Percentiles rank a stretch among this genome's conserved stretches.
Conservation (phyloP, 805 yeast species). For the Spathaspora girioi region DNA sequence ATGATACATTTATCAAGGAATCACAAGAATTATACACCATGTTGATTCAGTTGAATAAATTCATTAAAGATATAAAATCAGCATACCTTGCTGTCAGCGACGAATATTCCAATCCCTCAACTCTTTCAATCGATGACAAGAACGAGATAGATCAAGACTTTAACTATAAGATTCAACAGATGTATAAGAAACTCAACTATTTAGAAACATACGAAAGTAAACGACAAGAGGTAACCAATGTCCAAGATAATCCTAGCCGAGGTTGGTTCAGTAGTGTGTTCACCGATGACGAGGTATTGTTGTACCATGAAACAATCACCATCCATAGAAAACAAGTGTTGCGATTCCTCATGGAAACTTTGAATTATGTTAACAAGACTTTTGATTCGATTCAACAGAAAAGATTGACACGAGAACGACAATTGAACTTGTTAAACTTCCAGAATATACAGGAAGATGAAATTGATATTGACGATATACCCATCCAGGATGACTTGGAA, state of each 20-base stretch:
- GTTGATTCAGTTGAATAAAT: slow-evolving; percentile 27
- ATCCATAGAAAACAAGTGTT: slow-evolving; percentile 48
- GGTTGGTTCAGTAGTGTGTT: slow-evolving; percentile 14
- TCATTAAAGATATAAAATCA: slow-evolving; percentile 23
- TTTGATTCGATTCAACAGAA: slow-evolving; percentile 50
- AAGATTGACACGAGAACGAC: slow-evolving; percentile 40
- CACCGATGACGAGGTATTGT: slow-evolving; percentile 27
- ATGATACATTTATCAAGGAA: slow-evolving; percentile 42
- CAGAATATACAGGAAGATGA: slow-evolving; percentile 38
- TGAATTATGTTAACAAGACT: slow-evolving; percentile 38
- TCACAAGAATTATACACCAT: slow-evolving; percentile 30
- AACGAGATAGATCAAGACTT: slow-evolving; percentile 55
- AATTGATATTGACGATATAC: slow-evolving; percentile 9
- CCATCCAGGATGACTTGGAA: not conserved
- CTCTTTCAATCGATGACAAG: slow-evolving; percentile 45
- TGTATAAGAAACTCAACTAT: slow-evolving; percentile 47
- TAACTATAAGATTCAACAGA: slow-evolving; percentile 47
- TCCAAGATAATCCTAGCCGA: slow-evolving; percentile 8
- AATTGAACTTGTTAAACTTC: slow-evolving; percentile 33
- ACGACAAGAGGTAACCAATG: slow-evolving; percentile 25
- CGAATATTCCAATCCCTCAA: slow-evolving; percentile 8
- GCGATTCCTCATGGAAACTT: slow-evolving; percentile 42
- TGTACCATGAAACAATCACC: slow-evolving; percentile 35
- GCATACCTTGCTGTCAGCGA: slow-evolving; percentile 23
- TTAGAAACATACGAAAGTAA: slow-evolving; percentile 51